These are phyloP conservation scores for Lipomyces yamadae DNA, from an alignment of 805 yeast species.

Conservation along the genomic window DNA sequence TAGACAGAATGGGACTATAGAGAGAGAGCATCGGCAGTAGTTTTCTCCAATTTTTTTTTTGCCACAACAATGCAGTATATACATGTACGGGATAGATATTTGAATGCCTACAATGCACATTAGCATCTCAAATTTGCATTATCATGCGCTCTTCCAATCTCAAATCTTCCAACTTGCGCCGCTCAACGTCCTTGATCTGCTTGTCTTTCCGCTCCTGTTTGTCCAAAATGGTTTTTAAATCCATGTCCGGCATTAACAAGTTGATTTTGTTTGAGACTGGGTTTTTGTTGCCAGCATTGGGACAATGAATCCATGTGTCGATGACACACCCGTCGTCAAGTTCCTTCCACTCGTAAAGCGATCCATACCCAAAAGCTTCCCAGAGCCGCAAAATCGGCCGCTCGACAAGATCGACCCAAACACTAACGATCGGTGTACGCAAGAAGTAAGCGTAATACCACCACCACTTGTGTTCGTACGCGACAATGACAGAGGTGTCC, in stretches of 20 bases:
- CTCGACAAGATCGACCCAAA: conserved; percentile 24
- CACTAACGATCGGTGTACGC: conserved; percentile 19
- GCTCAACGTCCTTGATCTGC: neutral
- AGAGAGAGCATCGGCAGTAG: neutral
- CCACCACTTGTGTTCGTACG: conserved; percentile 30
- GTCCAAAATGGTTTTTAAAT: neutral
- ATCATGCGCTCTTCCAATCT: neutral
- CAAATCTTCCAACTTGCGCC: neutral
- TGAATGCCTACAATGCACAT: no score
- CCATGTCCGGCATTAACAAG: conserved; percentile 3
- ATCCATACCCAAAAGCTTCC: conserved; percentile 6
- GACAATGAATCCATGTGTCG: conserved; percentile 24
- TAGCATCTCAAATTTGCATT: neutral
- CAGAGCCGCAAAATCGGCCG: conserved; percentile 20
- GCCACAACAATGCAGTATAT: no score
- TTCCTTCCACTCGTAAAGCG: conserved; percentile 23
- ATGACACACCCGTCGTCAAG: conserved; percentile 24
- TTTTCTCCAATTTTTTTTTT: neutral
- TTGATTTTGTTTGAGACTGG: neutral
- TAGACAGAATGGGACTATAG: neutral
- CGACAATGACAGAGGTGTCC: conserved; percentile 28
- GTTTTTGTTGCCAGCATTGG: neutral
- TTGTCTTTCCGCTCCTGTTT: neutral
- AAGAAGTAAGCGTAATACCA: conserved; percentile 31
- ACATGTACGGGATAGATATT: neutral